Conservation (phyloP, 306 rosid species). For the Cajanus cajan region DNA sequence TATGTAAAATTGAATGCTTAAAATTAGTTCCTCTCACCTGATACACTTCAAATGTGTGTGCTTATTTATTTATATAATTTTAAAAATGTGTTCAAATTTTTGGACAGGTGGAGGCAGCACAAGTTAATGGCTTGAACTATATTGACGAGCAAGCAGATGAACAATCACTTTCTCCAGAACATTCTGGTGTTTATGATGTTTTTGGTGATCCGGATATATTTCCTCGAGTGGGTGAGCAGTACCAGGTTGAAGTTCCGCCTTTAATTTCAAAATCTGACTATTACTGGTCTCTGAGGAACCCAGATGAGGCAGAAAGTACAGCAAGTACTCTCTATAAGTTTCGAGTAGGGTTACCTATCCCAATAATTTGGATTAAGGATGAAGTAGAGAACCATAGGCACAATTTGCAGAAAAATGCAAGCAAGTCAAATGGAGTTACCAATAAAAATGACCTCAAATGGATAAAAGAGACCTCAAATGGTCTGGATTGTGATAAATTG, state of each 20-base stretch:
- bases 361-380: conserved; percentile 55
- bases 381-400: conserved; percentile 30
- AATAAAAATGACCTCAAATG: conserved; percentile 39
- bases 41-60: background rate
- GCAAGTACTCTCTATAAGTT: conserved; percentile 36
- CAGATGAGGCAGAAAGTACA: conserved; percentile 28
- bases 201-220: conserved; percentile 60
- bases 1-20: background rate
- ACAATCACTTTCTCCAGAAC: conserved; percentile 48
- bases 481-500: conserved; percentile 21
- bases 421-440: conserved; percentile 29
- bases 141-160: conserved; percentile 45
- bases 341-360: conserved; percentile 59
- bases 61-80: background rate
- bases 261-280: conserved; percentile 46
- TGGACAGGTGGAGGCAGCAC: conserved; percentile 58
- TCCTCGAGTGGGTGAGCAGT: conserved; percentile 74
- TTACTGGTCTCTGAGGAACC: conserved; percentile 32
- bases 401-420: conserved; percentile 18
- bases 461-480: conserved; percentile 16
- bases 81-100: conserved; percentile 25
- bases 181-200: conserved; percentile 47
- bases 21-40: background rate
- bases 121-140: conserved; percentile 38
- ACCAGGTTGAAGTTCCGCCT: conserved; percentile 68